Percentiles rank a stretch among this genome's conserved stretches.
Conservation (phyloP, 2,329 filamentous ascomycete species). For the Penicillium thymicola region DNA sequence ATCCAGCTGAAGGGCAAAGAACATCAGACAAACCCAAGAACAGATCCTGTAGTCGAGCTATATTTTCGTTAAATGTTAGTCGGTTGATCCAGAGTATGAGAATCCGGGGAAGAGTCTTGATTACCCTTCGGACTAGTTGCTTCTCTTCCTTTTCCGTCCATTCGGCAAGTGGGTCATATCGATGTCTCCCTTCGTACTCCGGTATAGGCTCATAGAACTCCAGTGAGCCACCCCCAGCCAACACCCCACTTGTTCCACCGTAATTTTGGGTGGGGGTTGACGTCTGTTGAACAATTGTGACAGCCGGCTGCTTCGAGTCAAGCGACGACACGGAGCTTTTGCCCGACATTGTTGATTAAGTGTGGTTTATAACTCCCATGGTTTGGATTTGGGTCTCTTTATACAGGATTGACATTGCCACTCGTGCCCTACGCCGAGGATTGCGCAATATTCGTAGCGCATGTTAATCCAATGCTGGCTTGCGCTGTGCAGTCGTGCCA, state of each 20-base stretch:
- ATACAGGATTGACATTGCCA: background rate
- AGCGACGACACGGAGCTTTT: background rate
- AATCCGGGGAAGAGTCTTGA: background rate
- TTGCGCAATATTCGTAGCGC: background rate
- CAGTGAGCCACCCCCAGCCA: background rate
- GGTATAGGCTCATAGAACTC: conserved; percentile 25
- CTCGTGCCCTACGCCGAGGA: background rate
- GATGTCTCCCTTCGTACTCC: conserved; percentile 27
- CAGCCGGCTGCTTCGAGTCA: background rate
- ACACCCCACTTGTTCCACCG: background rate
- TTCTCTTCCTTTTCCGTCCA: conserved; percentile 45
- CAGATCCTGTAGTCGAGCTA: conserved; percentile 3
- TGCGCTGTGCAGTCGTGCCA: background rate
- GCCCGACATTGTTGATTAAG: background rate
- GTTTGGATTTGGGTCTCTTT: background rate
- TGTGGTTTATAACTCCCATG: too few relatives aligned
- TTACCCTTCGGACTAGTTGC: conserved; percentile 46
- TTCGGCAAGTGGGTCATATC: conserved; percentile 23
- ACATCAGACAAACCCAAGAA: conserved; percentile 14
- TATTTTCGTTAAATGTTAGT: background rate
- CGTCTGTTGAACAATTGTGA: background rate
- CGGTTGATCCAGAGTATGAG: too few relatives aligned
- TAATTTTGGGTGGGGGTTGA: background rate
- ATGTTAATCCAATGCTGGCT: background rate
- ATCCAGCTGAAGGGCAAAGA: conserved; percentile 35